phyloP scores from a whole-genome alignment of 2,329 filamentous ascomycete species.

The Ascochyta pisi region DNA sequence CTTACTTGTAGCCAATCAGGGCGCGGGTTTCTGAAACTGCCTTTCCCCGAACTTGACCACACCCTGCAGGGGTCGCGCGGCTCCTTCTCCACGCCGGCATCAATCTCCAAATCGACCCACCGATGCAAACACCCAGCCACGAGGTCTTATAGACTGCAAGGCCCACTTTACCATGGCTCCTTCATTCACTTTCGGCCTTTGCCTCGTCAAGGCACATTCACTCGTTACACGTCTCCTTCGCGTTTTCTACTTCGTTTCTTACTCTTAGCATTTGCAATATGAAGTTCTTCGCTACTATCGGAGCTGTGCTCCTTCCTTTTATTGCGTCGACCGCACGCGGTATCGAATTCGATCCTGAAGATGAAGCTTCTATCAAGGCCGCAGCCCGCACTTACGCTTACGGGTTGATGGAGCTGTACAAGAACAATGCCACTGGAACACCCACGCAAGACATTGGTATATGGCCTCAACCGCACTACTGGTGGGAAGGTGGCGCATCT shows the following conservation, averaged over 20 bases:
- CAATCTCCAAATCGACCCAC: constrained; percentile 13
- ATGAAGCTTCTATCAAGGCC: constrained; percentile 43
- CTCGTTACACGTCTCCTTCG: constrained; percentile 31
- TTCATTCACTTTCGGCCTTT: constrained; percentile 26
- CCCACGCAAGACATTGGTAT: constrained; percentile 47
- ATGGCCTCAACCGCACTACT: constrained; percentile 54
- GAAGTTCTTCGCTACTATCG: constrained; percentile 39
- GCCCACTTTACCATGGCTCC: constrained; percentile 25
- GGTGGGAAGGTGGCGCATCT: constrained; percentile 55
- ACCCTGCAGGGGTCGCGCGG: constrained; percentile 13
- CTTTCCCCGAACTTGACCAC: not conserved
- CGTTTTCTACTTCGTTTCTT: constrained; percentile 26
- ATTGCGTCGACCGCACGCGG: constrained; percentile 35
- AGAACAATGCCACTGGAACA: constrained; percentile 35
- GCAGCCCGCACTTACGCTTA: constrained; percentile 40
- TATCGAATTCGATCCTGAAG: constrained; percentile 42
- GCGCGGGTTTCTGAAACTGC: constrained; percentile 7
- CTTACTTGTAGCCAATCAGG: constrained; percentile 9
- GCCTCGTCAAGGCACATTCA: constrained; percentile 30
- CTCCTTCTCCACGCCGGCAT: constrained; percentile 15
- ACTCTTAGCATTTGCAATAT: constrained; percentile 32
- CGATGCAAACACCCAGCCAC: constrained; percentile 14
- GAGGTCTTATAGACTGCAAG: constrained; percentile 15
- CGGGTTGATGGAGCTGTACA: constrained; percentile 47
- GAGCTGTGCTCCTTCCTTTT: constrained; percentile 47